Percentiles rank a stretch among this genome's conserved stretches.
These are phyloP conservation scores for Colletotrichum sp. DNA, from an alignment of 2,329 filamentous ascomycete species.

Conservation along the genomic window DNA sequence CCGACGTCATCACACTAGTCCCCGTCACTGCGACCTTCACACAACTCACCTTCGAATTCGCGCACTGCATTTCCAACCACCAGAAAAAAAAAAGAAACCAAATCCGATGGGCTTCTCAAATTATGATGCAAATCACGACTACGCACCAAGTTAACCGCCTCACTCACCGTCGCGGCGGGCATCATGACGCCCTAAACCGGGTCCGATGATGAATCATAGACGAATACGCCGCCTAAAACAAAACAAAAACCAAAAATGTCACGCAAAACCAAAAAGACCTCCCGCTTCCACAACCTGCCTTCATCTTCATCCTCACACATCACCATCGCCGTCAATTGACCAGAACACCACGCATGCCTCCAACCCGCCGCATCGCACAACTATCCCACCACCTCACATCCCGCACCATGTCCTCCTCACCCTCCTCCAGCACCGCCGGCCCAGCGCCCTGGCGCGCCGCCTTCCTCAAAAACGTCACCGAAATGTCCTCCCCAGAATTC, in stretches of 20 bases:
- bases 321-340: background rate
- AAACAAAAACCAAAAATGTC: no score
- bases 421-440: slow-evolving; percentile 3
- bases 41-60: background rate
- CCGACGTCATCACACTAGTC: background rate
- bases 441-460: slow-evolving; percentile 59
- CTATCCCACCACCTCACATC: slow-evolving; percentile 9
- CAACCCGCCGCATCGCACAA: slow-evolving; percentile 4
- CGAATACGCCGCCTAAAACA: background rate
- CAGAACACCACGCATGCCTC: background rate
- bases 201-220: slow-evolving; percentile 5
- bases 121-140: background rate
- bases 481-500: slow-evolving; percentile 55
- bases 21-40: background rate
- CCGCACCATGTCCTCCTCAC: slow-evolving; percentile 28
- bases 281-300: background rate
- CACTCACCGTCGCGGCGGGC: background rate
- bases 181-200: background rate
- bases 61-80: background rate
- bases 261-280: background rate
- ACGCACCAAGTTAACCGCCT: background rate
- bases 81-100: background rate
- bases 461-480: slow-evolving; percentile 56
- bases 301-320: background rate
- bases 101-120: background rate